Conservation (phyloP, 176 grass and related monocot species). For the Alloteropsis semialata region DNA sequence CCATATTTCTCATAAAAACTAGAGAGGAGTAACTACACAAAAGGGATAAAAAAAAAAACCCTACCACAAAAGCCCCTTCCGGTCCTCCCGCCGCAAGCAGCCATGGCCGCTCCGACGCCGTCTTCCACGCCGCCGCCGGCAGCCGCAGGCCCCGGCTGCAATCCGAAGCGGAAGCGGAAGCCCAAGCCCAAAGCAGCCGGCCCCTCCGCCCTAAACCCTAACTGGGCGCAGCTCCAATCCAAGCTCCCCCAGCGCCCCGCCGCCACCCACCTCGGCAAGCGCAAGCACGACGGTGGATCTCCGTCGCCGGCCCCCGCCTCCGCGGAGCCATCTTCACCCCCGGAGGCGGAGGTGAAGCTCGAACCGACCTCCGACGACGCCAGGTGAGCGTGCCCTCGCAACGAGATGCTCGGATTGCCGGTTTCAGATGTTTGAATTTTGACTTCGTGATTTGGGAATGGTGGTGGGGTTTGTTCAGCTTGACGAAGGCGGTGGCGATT, state of each 20-base stretch:
- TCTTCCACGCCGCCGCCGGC: slow-evolving; percentile 10
- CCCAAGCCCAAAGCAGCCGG: slow-evolving; percentile 26
- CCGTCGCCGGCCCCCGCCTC: slow-evolving; percentile 16
- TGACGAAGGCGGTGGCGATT: slow-evolving; percentile 73
- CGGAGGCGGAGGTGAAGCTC: slow-evolving; percentile 28
- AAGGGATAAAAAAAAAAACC: not conserved
- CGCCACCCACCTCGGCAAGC: slow-evolving; percentile 32
- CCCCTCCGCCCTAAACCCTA: slow-evolving; percentile 58
- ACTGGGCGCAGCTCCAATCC: slow-evolving; percentile 88
- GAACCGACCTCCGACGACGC: slow-evolving; percentile 62
- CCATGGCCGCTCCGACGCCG: slow-evolving; percentile 27
- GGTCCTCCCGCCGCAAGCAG: slow-evolving; percentile 17
- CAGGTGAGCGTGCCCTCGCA: slow-evolving; percentile 37
- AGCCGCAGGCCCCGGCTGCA: slow-evolving; percentile 15
- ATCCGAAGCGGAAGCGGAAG: slow-evolving; percentile 29
- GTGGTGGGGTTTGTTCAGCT: slow-evolving; percentile 33
- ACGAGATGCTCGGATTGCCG: not conserved
- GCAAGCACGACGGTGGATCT: slow-evolving; percentile 22
- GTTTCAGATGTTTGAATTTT: slow-evolving; percentile 24
- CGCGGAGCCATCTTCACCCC: slow-evolving; percentile 9
- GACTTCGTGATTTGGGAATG: slow-evolving; percentile 10
- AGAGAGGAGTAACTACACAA: no score
- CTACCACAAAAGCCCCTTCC: not conserved
- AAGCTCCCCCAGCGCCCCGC: slow-evolving; percentile 53
- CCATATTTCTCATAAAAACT: no score